These are phyloP conservation scores for Cytospora mali DNA, from an alignment of 2,329 filamentous ascomycete genomes.

Conservation along the genomic window DNA sequence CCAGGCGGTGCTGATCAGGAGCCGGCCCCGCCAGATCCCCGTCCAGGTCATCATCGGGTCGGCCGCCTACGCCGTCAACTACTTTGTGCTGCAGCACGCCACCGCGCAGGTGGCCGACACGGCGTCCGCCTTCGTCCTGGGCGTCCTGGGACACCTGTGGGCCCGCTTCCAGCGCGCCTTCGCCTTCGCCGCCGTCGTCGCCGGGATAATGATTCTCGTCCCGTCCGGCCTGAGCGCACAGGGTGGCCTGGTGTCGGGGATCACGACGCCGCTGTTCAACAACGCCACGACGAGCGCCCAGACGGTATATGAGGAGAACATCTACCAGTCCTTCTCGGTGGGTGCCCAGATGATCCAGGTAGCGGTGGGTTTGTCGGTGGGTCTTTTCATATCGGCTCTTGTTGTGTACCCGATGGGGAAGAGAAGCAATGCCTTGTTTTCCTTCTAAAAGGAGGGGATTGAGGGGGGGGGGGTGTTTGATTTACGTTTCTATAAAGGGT, in stretches of 20 bases:
- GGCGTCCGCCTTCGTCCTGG: conserved; percentile 23
- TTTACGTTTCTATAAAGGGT: no score
- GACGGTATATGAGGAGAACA: conserved; percentile 16
- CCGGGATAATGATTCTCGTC: conserved; percentile 23
- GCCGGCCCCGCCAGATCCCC: conserved; percentile 25
- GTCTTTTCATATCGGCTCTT: conserved; percentile 14
- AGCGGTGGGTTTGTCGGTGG: conserved; percentile 15
- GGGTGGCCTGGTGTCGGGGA: conserved; percentile 19
- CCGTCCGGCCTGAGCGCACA: conserved; percentile 26
- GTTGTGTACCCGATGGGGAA: conserved; percentile 15
- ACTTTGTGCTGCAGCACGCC: conserved; percentile 28
- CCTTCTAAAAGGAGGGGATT: conserved; percentile 1
- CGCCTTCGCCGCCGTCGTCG: conserved; percentile 26
- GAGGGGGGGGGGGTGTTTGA: background rate
- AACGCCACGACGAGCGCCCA: conserved; percentile 7
- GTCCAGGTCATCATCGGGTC: conserved; percentile 28
- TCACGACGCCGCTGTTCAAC: conserved; percentile 24
- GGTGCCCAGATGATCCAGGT: conserved; percentile 25
- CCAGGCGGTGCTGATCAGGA: conserved; percentile 29
- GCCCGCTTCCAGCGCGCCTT: conserved; percentile 27
- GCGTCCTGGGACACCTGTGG: conserved; percentile 28
- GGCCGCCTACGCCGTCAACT: conserved; percentile 29
- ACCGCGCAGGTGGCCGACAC: conserved; percentile 27
- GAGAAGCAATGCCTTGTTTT: conserved; percentile 12
- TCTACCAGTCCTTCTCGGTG: conserved; percentile 22